Percentiles rank a stretch among this genome's conserved stretches.
Conservation (phyloP, 495 filamentous ascomycete species). For the Penicillium coprophilum region DNA sequence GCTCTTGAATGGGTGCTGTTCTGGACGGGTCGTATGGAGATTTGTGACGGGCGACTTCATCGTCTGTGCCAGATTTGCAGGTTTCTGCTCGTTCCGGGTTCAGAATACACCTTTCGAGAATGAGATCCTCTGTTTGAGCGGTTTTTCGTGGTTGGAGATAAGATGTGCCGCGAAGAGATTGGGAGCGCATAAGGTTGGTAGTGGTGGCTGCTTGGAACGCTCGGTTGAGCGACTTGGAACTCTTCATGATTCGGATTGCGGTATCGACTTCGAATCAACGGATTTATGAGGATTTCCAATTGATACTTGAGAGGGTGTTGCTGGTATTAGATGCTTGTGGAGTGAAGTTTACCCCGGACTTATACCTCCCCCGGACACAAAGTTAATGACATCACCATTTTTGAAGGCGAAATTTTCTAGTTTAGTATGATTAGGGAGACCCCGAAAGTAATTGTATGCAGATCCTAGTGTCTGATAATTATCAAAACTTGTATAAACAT, state of each 20-base stretch:
- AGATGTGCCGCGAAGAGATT: not conserved
- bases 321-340: not conserved
- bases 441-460: not conserved
- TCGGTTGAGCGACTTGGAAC: not conserved
- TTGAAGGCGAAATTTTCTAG: not conserved
- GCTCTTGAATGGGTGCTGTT: slow-evolving; percentile 27
- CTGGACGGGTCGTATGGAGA: slow-evolving; percentile 31
- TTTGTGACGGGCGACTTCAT: slow-evolving; percentile 32
- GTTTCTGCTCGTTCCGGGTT: slow-evolving; percentile 27
- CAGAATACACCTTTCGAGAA: slow-evolving; percentile 29
- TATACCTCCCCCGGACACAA: not conserved
- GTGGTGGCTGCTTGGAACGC: not conserved
- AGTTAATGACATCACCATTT: slow-evolving; percentile 9
- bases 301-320: not conserved
- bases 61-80: slow-evolving; percentile 32
- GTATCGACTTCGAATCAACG: not conserved
- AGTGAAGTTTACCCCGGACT: slow-evolving; percentile 2
- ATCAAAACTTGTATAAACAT: not conserved
- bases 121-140: not conserved
- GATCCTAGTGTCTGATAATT: not conserved
- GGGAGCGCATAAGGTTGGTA: not conserved
- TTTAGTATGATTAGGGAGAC: too few species aligned
- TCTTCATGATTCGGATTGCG: not conserved
- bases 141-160: not conserved
- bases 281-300: not conserved